Evolutionary conservation across 495 filamentous ascomycete genomes (phyloP).

Genomic region (Chaetomium tenue): DNA sequence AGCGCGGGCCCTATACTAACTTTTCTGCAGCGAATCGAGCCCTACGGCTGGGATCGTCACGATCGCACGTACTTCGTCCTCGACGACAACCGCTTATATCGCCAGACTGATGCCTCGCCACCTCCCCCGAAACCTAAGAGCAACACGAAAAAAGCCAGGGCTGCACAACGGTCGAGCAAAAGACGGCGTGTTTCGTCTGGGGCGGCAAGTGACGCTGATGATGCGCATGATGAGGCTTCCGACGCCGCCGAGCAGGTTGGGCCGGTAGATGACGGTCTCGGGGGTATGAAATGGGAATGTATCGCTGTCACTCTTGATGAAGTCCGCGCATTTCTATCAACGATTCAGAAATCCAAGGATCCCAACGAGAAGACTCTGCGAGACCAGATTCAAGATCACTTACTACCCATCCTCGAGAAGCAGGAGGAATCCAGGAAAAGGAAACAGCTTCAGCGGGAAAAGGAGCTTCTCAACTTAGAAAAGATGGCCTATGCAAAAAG

Average conservation of each 20-base stretch:
- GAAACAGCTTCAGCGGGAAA: constrained; percentile 67
- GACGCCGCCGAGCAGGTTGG: constrained; percentile 39
- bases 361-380: constrained; percentile 76
- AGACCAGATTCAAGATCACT: constrained; percentile 65
- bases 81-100: constrained; percentile 91
- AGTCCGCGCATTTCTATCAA: constrained; percentile 67
- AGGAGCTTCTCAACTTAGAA: constrained; percentile 74
- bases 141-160: constrained; percentile 71
- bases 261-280: constrained; percentile 60
- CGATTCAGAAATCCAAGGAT: constrained; percentile 70
- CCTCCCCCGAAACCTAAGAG: constrained; percentile 66
- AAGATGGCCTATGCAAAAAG: constrained; percentile 90
- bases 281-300: constrained; percentile 85
- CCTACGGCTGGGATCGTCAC: constrained; percentile 81
- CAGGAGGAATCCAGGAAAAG: constrained; percentile 72
- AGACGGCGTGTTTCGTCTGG: constrained; percentile 63
- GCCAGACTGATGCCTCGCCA: constrained; percentile 66
- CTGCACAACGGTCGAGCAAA: constrained; percentile 66
- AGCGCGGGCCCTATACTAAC: constrained; percentile 14
- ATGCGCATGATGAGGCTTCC: constrained; percentile 48
- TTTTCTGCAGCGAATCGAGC: constrained; percentile 77
- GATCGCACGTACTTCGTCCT: constrained; percentile 85
- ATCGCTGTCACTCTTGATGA: constrained; percentile 76
- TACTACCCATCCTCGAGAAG: constrained; percentile 79
- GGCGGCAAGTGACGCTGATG: constrained; percentile 54